phyloP scores from a whole-genome alignment of 345 rosid genomes.

The Gossypium longicalyx region DNA sequence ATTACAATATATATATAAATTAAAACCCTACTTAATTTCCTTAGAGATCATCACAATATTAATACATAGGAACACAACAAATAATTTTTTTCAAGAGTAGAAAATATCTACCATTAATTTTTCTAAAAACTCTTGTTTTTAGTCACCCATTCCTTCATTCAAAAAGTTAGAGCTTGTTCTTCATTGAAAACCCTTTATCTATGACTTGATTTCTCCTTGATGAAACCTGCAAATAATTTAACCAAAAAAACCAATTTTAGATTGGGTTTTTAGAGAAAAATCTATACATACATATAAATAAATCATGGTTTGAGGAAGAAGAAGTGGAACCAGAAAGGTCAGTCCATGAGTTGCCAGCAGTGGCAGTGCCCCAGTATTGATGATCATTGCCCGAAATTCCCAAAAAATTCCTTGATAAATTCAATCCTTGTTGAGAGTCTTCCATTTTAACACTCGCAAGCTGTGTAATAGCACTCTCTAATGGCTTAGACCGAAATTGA shows the following conservation, averaged over 20 bases:
- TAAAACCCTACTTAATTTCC: slow-evolving; percentile 15
- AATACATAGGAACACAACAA: slow-evolving; percentile 1
- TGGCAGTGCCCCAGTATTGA: slow-evolving; percentile 27
- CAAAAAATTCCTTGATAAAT: slow-evolving; percentile 42
- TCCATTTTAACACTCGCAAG: slow-evolving; percentile 36
- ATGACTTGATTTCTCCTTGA: slow-evolving; percentile 15
- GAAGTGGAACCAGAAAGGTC: slow-evolving; percentile 42
- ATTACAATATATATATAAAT: slow-evolving; percentile 14
- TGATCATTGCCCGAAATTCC: slow-evolving; percentile 40
- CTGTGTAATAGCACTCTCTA: slow-evolving; percentile 24
- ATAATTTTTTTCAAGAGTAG: too few relatives aligned
- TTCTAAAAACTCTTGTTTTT: too few relatives aligned
- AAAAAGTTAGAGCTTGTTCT: slow-evolving; percentile 16
- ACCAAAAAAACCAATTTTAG: not conserved
- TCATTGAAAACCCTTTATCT: slow-evolving; percentile 9
- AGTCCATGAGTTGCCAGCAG: slow-evolving; percentile 40
- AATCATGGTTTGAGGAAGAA: slow-evolving; percentile 36
- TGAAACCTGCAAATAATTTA: slow-evolving; percentile 15
- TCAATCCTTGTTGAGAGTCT: slow-evolving; percentile 27
- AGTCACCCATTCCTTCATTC: too few relatives aligned
- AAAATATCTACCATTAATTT: too few relatives aligned
- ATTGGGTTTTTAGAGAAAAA: not conserved
- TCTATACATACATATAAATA: not conserved
- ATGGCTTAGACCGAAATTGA: slow-evolving; percentile 25
- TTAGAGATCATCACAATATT: not conserved